Evolutionary conservation across 352 stramenopile genomes (phyloP), one percentile per base, ranked within the genome.

Genomic region (Globisporangium megalacanthum): DNA sequence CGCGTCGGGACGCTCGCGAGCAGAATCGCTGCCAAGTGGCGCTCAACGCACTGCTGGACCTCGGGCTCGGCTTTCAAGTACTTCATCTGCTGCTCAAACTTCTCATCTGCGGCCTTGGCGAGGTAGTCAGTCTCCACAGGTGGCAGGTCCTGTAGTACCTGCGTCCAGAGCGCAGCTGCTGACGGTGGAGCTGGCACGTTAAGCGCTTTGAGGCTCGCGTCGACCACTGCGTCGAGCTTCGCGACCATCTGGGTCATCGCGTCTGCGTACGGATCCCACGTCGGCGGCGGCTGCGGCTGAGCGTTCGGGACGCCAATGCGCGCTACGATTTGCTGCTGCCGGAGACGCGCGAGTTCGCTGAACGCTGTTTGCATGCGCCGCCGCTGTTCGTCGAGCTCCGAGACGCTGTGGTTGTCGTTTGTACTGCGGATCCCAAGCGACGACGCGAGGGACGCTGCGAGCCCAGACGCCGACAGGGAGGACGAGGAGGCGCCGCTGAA

Each of bases 81-180:
- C 67, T 88, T 86, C 56, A 88, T 71, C 45, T 85, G 74, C 58
- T 86, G 72, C n/a, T 59, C 52, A 35, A 88, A 86, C 52, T 69
- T 71, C 39, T 86, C 78, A 49, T 88, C 78, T 3, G 75, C 67
- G n/a, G 69, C 66, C 20, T 69, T 72, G 0, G 73, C 64, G 6
- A 86, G 54, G 46, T 86, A 86, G 49, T 84, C 75, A 0, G 67
- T 67, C 49, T 88, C 78, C 15, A 67, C 25, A 0, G 68, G 54
- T 0, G 74, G 67, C 14, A 86, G 60, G 36, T 82, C 65, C 11
- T 72, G 58, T 9, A 83, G 54, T 15, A 88, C 46, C 20, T 61
- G 60, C 6, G 64, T 75, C 75, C 75, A 88, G 25, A 71, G 35
- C 11, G 61, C 65, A 4, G 48, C 25, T 1, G 56, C 36, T 29